These are phyloP conservation scores for Ophiocordyceps unilateralis DNA, from an alignment of 2,329 filamentous ascomycete species.

Conservation along the genomic window DNA sequence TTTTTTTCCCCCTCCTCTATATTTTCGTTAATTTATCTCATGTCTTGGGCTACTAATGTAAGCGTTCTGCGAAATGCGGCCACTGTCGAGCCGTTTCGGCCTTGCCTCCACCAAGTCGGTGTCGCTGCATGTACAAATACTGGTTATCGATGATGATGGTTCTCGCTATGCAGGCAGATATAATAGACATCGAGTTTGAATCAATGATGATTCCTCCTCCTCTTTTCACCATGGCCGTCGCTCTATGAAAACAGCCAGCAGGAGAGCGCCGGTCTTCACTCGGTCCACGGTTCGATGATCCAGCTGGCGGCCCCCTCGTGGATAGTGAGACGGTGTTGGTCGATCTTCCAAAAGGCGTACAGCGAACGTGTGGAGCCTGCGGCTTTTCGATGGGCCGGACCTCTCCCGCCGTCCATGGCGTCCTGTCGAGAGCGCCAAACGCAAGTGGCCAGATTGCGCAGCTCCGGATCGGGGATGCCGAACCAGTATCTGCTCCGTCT, in stretches of 20 bases:
- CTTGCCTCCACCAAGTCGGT: no score
- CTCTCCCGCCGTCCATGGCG: slow-evolving; percentile 39
- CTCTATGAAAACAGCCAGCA: no score
- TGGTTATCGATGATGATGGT: not conserved
- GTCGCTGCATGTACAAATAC: not conserved
- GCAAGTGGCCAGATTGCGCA: slow-evolving; percentile 70
- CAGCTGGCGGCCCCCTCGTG: slow-evolving; percentile 46
- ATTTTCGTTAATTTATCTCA: no score
- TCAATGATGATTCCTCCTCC: no score
- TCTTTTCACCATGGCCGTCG: not conserved
- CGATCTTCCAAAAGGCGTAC: slow-evolving; percentile 52
- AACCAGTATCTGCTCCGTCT: slow-evolving; percentile 59
- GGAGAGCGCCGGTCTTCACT: slow-evolving; percentile 4
- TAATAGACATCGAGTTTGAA: no score
- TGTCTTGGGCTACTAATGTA: no score
- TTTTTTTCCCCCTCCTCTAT: no score
- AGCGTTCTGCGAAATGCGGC: no score
- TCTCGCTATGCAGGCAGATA: not conserved
- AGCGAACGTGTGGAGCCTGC: slow-evolving; percentile 45
- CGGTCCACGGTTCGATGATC: slow-evolving; percentile 41
- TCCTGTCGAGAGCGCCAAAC: slow-evolving; percentile 45
- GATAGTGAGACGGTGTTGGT: slow-evolving; percentile 52
- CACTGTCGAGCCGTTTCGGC: no score
- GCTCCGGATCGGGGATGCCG: slow-evolving; percentile 49
- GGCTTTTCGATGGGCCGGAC: slow-evolving; percentile 45